Evolutionary conservation across 2,329 filamentous ascomycete genomes (phyloP), one percentile per base, ranked within the genome.

Genomic region (Diaporthe vexans): DNA sequence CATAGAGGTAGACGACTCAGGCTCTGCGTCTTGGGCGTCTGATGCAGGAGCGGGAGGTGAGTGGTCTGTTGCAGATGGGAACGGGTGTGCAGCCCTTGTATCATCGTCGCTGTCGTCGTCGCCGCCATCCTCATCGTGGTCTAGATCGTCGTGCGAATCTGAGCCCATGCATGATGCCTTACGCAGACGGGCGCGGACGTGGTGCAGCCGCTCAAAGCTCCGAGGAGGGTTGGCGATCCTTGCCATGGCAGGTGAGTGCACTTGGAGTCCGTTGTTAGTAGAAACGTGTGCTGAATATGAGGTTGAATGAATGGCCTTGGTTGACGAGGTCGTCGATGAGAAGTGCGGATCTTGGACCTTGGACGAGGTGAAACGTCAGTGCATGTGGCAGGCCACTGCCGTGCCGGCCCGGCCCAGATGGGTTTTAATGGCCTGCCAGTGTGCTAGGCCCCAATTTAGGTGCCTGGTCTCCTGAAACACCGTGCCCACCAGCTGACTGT

Each of bases 141-240:
- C 24, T 2, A 17, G 8, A 19, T 71, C 68, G 21, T 67, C 51
- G 29, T 59, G 40, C 11, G 57, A 13, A 33, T 65, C 67, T 3
- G 56, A 59, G 40, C 56, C 65, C 58, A 75, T 51, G 43, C 74
- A 75, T 7, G 74, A 75, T 2, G 74, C 74, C 57, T 71, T 75
- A 51, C 74, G 71, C 26, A 75, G 58, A 19, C 74, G 71, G 7
- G 74, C 72, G 13, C 71, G 74, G 40, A 75, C 68, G 67, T 67
- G 48, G 21, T 75, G 74, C 15, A 73, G 33, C 51, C 72, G 71
- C 9, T 56, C 59, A n/a, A 35, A 54, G 43, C 65, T 75, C 24
- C 21, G 48, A 40, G 68, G 72, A 19, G 26, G 57, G 17, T 58
- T n/a, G 19, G 33, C 63, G 37, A 58, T 40, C 19, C 54, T 71